phyloP scores from a whole-genome alignment of 2,329 filamentous ascomycete species.

The Tetracladium maxilliforme region DNA sequence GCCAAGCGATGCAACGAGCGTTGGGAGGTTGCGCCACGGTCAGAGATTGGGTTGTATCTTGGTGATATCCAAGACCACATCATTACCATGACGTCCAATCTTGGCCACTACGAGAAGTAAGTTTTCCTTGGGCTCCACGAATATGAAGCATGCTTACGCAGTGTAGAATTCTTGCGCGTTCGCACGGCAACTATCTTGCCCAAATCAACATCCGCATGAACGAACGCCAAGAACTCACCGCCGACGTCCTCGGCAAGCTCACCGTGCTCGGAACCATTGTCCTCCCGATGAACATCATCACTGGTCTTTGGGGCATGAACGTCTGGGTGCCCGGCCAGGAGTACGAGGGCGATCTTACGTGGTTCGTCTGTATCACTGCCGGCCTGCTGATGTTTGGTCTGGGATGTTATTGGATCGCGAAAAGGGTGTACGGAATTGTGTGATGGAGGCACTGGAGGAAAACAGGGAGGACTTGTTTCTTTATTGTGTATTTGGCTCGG shows the following conservation, averaged over 20 bases:
- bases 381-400: constrained; percentile 68
- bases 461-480: no score
- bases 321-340: constrained; percentile 90
- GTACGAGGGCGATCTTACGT: constrained; percentile 55
- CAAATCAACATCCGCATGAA: constrained; percentile 99
- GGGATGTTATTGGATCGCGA: constrained; percentile 67
- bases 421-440: constrained; percentile 72
- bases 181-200: constrained; percentile 94
- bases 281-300: constrained; percentile 97
- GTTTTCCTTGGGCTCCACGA: constrained; percentile 14
- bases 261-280: constrained; percentile 96
- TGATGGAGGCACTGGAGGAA: no score
- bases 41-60: constrained; percentile 92
- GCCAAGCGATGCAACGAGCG: constrained; percentile 97
- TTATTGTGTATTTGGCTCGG: no score
- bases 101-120: constrained; percentile 92
- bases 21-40: constrained; percentile 89
- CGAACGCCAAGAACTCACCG: constrained; percentile 88
- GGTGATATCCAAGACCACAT: constrained; percentile 99
- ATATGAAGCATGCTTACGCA: no score
- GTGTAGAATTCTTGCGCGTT: constrained; percentile 67
- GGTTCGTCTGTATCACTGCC: constrained; percentile 64
- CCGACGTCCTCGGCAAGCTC: constrained; percentile 85
- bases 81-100: constrained; percentile 93
- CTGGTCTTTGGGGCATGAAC: constrained; percentile 98